phyloP scores from a whole-genome alignment of 768 basidiomycete species.

The Lactarius indigo region DNA sequence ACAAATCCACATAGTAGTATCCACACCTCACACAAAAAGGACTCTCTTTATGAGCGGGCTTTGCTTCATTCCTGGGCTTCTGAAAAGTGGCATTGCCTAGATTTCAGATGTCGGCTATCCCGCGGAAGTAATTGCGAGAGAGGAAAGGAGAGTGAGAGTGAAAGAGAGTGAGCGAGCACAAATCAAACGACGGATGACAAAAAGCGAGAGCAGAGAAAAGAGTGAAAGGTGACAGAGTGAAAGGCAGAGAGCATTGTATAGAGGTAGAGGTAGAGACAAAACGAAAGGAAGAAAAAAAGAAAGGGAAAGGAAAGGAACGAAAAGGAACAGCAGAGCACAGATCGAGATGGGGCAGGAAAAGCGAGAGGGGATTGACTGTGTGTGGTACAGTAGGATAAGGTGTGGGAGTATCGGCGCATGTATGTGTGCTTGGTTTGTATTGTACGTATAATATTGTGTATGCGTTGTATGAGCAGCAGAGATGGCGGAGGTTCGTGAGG shows the following conservation, averaged over 20 bases:
- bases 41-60: neutral
- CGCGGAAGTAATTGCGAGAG: conserved; percentile 2
- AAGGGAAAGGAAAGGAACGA: neutral
- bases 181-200: conserved; percentile 7
- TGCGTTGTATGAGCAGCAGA: conserved; percentile 1
- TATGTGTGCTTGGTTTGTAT: conserved; percentile 7
- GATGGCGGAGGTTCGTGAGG: conserved; percentile 3
- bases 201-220: conserved; percentile 11
- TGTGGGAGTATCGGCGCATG: conserved; percentile 14
- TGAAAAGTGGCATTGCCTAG: conserved; percentile 12
- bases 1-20: neutral
- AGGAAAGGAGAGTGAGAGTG: neutral
- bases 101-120: conserved; percentile 13
- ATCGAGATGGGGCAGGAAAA: conserved; percentile 9
- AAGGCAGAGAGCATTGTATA: neutral
- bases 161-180: conserved; percentile 14
- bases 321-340: conserved; percentile 15
- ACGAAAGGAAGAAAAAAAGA: conserved; percentile 12
- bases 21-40: neutral
- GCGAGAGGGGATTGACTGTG: neutral
- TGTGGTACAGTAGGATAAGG: conserved; percentile 16
- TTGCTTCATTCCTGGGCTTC: conserved; percentile 5
- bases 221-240: neutral
- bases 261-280: conserved; percentile 5
- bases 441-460: conserved; percentile 15